phyloP scores from a whole-genome alignment of 495 filamentous ascomycete genomes.

The Penicillium antarcticum region DNA sequence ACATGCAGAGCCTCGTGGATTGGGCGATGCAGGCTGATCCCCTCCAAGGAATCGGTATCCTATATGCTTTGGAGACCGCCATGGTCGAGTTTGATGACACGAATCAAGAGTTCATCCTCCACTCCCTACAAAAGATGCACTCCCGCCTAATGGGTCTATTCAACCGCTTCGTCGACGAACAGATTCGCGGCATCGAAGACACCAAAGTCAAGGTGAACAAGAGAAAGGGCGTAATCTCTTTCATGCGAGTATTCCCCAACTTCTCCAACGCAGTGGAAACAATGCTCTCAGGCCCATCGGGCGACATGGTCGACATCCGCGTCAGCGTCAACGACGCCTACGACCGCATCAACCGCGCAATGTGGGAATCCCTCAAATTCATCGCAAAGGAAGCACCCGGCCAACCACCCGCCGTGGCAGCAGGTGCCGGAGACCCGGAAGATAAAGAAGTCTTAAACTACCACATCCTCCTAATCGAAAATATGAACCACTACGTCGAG shows the following conservation, averaged over 20 bases:
- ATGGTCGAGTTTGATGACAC: slow-evolving; percentile 76
- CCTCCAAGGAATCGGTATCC: slow-evolving; percentile 86
- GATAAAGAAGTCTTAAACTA: slow-evolving; percentile 96
- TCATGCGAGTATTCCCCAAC: slow-evolving; percentile 88
- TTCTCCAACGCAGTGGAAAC: slow-evolving; percentile 79
- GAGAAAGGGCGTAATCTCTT: slow-evolving; percentile 90
- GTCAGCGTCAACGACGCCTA: slow-evolving; percentile 83
- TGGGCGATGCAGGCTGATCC: slow-evolving; percentile 80
- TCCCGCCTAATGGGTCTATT: slow-evolving; percentile 72
- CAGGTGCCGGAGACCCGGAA: slow-evolving; percentile 66
- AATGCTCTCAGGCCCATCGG: slow-evolving; percentile 59
- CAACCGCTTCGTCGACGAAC: slow-evolving; percentile 87
- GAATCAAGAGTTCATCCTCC: slow-evolving; percentile 86
- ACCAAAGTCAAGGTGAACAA: slow-evolving; percentile 99
- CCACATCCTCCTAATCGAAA: slow-evolving; percentile 94
- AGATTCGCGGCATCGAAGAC: slow-evolving; percentile 92
- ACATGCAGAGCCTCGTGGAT: slow-evolving; percentile 76
- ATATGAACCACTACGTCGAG: slow-evolving; percentile 96
- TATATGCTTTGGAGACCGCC: slow-evolving; percentile 74
- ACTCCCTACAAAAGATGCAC: slow-evolving; percentile 74
- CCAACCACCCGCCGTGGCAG: slow-evolving; percentile 42
- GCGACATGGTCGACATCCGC: slow-evolving; percentile 62
- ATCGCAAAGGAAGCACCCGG: slow-evolving; percentile 90
- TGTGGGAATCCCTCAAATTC: slow-evolving; percentile 94
- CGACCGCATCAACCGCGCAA: slow-evolving; percentile 82